These are phyloP conservation scores for Aciculosporium take DNA, from an alignment of 2,329 filamentous ascomycete species.

Conservation along the genomic window DNA sequence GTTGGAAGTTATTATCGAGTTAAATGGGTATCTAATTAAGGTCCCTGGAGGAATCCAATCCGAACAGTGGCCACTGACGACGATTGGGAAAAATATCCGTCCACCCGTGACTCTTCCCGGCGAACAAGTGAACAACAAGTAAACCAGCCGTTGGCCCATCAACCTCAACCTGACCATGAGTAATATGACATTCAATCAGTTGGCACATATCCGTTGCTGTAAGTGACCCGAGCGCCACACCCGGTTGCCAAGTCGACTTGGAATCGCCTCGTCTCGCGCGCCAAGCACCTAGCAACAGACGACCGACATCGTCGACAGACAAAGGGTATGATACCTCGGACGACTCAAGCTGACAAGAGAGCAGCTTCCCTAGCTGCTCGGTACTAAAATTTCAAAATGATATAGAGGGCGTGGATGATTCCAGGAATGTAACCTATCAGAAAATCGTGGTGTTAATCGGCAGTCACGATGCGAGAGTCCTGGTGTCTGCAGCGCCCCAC, in stretches of 20 bases:
- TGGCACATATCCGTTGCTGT: not conserved
- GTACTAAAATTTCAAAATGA: conserved; percentile 35
- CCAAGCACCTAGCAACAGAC: not conserved
- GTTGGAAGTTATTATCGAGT: not conserved
- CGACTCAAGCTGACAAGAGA: not conserved
- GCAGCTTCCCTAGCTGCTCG: too few relatives aligned
- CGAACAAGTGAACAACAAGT: not conserved
- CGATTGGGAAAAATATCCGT: not conserved
- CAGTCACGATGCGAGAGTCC: not conserved
- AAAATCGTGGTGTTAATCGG: not conserved
- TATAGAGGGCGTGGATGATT: conserved; percentile 89
- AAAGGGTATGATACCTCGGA: not conserved
- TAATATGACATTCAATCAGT: not conserved
- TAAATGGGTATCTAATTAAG: conserved; percentile 5
- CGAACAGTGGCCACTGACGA: conserved; percentile 19
- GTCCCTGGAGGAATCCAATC: conserved; percentile 13
- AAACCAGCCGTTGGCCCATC: not conserved
- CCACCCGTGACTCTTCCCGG: not conserved
- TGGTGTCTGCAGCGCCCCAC: not conserved
- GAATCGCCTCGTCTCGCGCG: not conserved
- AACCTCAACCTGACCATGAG: not conserved
- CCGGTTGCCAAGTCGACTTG: not conserved
- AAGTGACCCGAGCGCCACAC: not conserved
- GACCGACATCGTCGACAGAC: not conserved
- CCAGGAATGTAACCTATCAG: conserved; percentile 50